phyloP scores from a whole-genome alignment of 2,329 filamentous ascomycete genomes.

The Hymenoscyphus fructigenus region DNA sequence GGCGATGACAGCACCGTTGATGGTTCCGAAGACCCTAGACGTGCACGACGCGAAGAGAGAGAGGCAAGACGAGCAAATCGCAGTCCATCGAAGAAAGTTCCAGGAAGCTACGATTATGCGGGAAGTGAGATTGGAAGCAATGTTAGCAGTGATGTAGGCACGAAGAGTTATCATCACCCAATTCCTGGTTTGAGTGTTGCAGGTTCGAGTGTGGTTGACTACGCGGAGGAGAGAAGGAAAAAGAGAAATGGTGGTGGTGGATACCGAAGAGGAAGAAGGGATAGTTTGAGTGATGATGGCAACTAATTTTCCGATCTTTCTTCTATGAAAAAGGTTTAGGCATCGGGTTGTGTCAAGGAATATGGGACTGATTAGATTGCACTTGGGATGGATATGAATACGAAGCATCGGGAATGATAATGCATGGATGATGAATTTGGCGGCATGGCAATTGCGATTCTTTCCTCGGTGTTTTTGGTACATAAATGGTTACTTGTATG shows the following conservation, averaged over 20 bases:
- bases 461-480: not conserved
- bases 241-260: constrained; percentile 29
- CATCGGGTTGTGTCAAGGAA: not conserved
- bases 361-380: not conserved
- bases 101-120: constrained; percentile 22
- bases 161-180: constrained; percentile 37
- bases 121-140: constrained; percentile 5
- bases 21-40: constrained; percentile 16
- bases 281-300: constrained; percentile 21
- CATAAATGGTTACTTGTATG: not conserved
- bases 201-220: constrained; percentile 26
- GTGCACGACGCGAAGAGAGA: constrained; percentile 17
- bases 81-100: constrained; percentile 31
- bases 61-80: constrained; percentile 24
- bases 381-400: constrained; percentile 1
- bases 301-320: not conserved
- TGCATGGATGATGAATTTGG: not conserved
- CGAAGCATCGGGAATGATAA: not conserved
- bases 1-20: constrained; percentile 34
- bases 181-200: constrained; percentile 35
- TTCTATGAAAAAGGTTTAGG: not conserved
- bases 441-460: not conserved
- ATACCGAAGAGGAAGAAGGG: constrained; percentile 25
- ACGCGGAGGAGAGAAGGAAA: constrained; percentile 34
- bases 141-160: constrained; percentile 33